phyloP scores from a whole-genome alignment of 2,329 filamentous ascomycete genomes.

The Colletotrichum tabaci region DNA sequence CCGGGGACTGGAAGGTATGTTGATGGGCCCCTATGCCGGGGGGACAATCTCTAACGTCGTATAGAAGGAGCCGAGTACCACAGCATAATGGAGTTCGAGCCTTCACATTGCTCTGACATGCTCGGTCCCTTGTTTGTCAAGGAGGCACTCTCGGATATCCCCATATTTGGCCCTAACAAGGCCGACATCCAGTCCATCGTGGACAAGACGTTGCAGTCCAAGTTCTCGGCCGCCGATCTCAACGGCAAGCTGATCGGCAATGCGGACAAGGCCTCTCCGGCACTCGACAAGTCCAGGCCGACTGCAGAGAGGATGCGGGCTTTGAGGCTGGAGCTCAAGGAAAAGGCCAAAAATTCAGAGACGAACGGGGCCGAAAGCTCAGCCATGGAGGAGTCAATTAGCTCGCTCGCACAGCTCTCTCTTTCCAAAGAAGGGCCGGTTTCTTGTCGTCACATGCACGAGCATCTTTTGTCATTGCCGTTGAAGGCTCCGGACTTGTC shows the following conservation, averaged over 20 bases:
- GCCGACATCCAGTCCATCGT: conserved; percentile 57
- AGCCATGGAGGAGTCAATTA: conserved; percentile 47
- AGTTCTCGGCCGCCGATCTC: conserved; percentile 33
- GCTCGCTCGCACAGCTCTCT: conserved; percentile 54
- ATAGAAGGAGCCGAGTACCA: conserved; percentile 68
- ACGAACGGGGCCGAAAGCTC: conserved; percentile 43
- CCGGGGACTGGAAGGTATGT: conserved; percentile 68
- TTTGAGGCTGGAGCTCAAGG: conserved; percentile 53
- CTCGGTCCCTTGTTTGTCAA: conserved; percentile 70
- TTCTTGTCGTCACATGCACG: conserved; percentile 72
- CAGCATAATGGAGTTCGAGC: conserved; percentile 71
- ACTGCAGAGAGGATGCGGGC: conserved; percentile 65
- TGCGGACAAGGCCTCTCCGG: conserved; percentile 49
- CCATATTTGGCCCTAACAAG: conserved; percentile 71
- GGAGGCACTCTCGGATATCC: conserved; percentile 66
- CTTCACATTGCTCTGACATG: conserved; percentile 65
- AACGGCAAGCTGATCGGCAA: conserved; percentile 20
- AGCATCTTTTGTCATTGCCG: conserved; percentile 65
- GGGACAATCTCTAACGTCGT: conserved; percentile 46
- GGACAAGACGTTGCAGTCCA: conserved; percentile 38
- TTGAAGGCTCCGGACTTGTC: conserved; percentile 63
- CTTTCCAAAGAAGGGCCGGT: conserved; percentile 53
- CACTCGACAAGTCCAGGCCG: conserved; percentile 58
- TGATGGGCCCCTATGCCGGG: no score
- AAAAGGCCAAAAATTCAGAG: conserved; percentile 42